Base-by-base conservation (phyloP, 2,329 filamentous ascomycete species). In the Claviceps monticola region DNA sequence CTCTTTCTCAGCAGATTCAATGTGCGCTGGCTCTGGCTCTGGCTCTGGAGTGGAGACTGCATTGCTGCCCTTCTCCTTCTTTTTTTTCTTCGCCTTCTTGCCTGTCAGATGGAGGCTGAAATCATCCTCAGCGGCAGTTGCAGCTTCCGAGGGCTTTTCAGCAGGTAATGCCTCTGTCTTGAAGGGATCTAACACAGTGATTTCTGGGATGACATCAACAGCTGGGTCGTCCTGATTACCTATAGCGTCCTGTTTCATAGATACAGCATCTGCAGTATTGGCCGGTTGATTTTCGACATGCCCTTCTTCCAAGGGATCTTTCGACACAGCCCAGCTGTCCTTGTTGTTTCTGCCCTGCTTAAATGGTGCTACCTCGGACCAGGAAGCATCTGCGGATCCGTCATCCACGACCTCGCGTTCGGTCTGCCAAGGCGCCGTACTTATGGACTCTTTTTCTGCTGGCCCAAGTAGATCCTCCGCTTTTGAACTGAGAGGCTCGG, bases 401-500 rank as follows among this genome's bases (percentile, higher is more conserved):
- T 26, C 55, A 19, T 48, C 36, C 9, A 38, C n/a, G 21, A 44
- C 17, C 23, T 51, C 36, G 39, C 59, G 57, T n/a, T 60, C 57
- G 21, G 53, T 26, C 46, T 66, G 64, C 2, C 57, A 59, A 29
- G 60, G 49, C 23, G 58, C 53, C 21, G 63, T 59, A 26, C 19
- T 19, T 19, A 19, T 19, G 3, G 19, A 19, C 2, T 19, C 19
- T 19, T 19, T 19, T 19, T 19, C 19, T 19, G 60, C 60, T 36
- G 58, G 53, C 21, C 63, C 59, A 19, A 58, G 16, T 16, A 59
- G 56, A 16, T 43, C 47, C 23, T 64, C 60, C n/a, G 54, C 60
- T 49, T 68, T 64, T 5, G 62, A 61, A 44, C 66, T 66, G 9
- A 67, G 54, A 9, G 61, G 60, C 52, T 66, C 64, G 13, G 65